phyloP scores from a whole-genome alignment of 371 early-diverging fungal species.

The Chytridium lagenaria region DNA sequence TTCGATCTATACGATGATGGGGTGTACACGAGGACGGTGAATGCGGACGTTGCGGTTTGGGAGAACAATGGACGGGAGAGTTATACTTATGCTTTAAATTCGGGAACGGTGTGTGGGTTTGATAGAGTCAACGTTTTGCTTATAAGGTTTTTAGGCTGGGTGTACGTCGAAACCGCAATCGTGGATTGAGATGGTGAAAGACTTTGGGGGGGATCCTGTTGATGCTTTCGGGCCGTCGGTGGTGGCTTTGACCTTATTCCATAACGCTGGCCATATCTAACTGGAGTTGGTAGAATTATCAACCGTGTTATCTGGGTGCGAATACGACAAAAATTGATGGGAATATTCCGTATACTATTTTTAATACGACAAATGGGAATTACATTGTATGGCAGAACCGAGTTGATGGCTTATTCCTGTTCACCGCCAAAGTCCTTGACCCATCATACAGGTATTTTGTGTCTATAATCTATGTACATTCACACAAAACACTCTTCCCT shows the following conservation, averaged over 20 bases:
- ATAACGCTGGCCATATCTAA: not conserved
- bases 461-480: no score
- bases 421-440: constrained; percentile 43
- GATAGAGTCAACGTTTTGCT: not conserved
- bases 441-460: constrained; percentile 34
- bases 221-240: constrained; percentile 22
- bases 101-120: not conserved
- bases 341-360: constrained; percentile 33
- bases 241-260: not conserved
- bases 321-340: not conserved
- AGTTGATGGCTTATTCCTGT: constrained; percentile 31
- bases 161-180: constrained; percentile 28
- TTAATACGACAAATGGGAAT: constrained; percentile 36
- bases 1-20: constrained; percentile 40
- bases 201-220: constrained; percentile 11
- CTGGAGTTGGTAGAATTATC: constrained; percentile 26
- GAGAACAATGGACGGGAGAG: constrained; percentile 35
- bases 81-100: constrained; percentile 33
- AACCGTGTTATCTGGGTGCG: no score
- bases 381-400: constrained; percentile 39
- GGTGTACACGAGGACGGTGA: constrained; percentile 27
- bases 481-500: no score
- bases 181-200: constrained; percentile 16
- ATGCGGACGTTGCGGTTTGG: constrained; percentile 37
- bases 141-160: constrained; percentile 19